These are phyloP conservation scores for Aspergillus phoenicis DNA, from an alignment of 2,329 filamentous ascomycete genomes.

Conservation along the genomic window DNA sequence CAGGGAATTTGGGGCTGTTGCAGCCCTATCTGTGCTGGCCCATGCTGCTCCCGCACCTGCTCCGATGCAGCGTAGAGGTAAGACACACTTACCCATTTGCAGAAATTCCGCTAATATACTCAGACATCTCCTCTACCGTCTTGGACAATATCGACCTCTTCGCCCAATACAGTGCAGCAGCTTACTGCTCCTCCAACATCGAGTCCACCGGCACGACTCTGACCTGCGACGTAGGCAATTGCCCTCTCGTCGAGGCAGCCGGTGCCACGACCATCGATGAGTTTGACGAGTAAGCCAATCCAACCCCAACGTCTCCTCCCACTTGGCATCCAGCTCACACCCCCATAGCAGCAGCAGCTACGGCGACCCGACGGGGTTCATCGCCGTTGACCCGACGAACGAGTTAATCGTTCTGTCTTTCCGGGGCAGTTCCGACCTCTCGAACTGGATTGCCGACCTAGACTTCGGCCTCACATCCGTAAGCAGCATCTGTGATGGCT, in stretches of 20 bases:
- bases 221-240: conserved; percentile 47
- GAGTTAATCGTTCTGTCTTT: conserved; percentile 38
- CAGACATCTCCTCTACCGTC: conserved; percentile 7
- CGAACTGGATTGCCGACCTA: conserved; percentile 35
- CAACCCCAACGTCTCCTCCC: too few species aligned
- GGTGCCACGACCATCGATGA: conserved; percentile 46
- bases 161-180: conserved; percentile 53
- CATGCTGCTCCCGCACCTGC: conserved; percentile 11
- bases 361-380: conserved; percentile 50
- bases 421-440: conserved; percentile 34
- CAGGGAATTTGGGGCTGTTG: background rate
- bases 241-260: conserved; percentile 48
- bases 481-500: conserved; percentile 46
- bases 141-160: conserved; percentile 40
- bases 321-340: background rate
- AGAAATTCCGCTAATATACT: background rate
- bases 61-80: conserved; percentile 8
- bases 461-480: conserved; percentile 26
- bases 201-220: conserved; percentile 43
- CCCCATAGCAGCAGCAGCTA: conserved; percentile 5
- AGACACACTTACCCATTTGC: background rate
- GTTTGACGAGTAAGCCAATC: conserved; percentile 45
- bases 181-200: conserved; percentile 52
- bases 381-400: conserved; percentile 51
- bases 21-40: conserved; percentile 1